Conservation (phyloP, 495 filamentous ascomycete genomes). For the Corynascus novoguineensis region DNA sequence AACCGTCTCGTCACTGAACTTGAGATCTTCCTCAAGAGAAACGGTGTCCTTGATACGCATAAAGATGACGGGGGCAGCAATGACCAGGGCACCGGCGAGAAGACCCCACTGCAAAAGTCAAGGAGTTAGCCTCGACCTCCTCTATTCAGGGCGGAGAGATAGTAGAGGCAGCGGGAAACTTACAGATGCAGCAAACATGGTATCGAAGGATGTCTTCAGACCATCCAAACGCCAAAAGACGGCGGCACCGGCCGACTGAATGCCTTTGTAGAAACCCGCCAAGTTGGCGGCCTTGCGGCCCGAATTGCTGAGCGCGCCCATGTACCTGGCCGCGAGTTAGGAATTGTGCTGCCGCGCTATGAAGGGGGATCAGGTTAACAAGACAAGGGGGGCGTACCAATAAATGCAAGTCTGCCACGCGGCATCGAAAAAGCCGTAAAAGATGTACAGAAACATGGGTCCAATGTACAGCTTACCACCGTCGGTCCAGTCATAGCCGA, state of each 20-base stretch:
- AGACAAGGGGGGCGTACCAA: conserved; percentile 65
- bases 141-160: not conserved
- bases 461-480: conserved; percentile 57
- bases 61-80: conserved; percentile 76
- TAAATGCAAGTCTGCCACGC: conserved; percentile 82
- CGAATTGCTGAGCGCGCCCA: conserved; percentile 89
- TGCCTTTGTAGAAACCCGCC: conserved; percentile 91
- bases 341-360: not conserved
- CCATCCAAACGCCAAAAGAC: conserved; percentile 78
- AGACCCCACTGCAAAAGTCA: conserved; percentile 57
- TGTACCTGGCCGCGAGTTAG: conserved; percentile 54
- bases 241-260: conserved; percentile 90
- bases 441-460: conserved; percentile 88
- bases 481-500: conserved; percentile 57
- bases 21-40: conserved; percentile 68
- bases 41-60: conserved; percentile 70
- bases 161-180: conserved; percentile 14
- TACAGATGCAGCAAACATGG: conserved; percentile 50
- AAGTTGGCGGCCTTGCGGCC: conserved; percentile 88
- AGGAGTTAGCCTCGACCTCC: not conserved
- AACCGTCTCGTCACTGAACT: conserved; percentile 73
- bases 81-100: conserved; percentile 61
- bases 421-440: conserved; percentile 88
- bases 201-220: conserved; percentile 56
- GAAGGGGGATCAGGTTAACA: too few relatives aligned